These are phyloP conservation scores for Apiospora kogelbergensis DNA, from an alignment of 2,329 filamentous ascomycete species.

Conservation along the genomic window DNA sequence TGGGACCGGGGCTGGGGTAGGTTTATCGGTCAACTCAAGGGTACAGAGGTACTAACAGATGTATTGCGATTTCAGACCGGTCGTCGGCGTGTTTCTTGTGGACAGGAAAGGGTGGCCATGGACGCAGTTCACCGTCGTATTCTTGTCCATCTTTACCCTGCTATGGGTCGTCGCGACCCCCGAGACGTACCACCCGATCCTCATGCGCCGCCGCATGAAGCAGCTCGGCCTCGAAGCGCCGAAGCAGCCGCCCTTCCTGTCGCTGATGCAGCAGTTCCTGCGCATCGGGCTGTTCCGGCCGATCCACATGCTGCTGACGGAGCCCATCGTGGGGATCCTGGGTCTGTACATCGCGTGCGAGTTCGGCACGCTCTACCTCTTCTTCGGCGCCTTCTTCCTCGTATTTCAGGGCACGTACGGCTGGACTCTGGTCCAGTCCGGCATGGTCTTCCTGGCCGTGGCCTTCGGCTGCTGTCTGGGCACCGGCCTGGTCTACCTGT, in stretches of 20 bases:
- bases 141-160: constrained; percentile 41
- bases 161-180: constrained; percentile 40
- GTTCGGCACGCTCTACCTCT: constrained; percentile 53
- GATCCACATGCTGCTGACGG: constrained; percentile 57
- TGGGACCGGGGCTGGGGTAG: constrained; percentile 53
- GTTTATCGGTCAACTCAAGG: too few species aligned
- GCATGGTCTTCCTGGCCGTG: constrained; percentile 46
- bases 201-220: constrained; percentile 39
- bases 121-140: constrained; percentile 52
- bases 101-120: constrained; percentile 50
- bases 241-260: constrained; percentile 21
- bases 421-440: constrained; percentile 43
- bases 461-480: constrained; percentile 46
- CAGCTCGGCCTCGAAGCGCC: constrained; percentile 32
- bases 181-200: constrained; percentile 58
- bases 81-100: constrained; percentile 49
- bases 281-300: constrained; percentile 48
- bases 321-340: constrained; percentile 61
- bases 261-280: constrained; percentile 35
- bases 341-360: constrained; percentile 50
- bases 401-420: constrained; percentile 45
- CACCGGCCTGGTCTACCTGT: constrained; percentile 39
- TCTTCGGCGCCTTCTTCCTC: constrained; percentile 52
- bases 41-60: constrained; percentile 22
- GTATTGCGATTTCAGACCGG: constrained; percentile 32